These are phyloP conservation scores for Cruciata laevipes DNA, from an alignment of 257 asterid genomes.

Conservation along the genomic window DNA sequence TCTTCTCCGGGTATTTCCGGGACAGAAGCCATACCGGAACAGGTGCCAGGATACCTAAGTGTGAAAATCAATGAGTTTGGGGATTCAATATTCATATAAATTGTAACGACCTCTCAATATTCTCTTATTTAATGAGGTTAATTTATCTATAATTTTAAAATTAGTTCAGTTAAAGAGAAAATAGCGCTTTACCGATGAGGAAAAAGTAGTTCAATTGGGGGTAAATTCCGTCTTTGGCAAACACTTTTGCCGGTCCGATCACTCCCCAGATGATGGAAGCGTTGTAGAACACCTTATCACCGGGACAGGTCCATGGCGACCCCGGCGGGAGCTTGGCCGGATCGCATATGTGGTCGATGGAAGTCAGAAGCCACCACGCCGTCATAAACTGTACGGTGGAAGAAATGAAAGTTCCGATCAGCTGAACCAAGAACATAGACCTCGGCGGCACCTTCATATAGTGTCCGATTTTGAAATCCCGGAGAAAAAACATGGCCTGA, in stretches of 20 bases:
- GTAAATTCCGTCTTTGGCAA: conserved; percentile 58
- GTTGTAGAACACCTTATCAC: conserved; percentile 59
- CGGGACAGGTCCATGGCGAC: conserved; percentile 85
- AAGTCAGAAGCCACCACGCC: conserved; percentile 73
- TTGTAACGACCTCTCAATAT: no score
- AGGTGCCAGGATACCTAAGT: conserved; percentile 31
- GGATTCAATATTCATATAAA: no score
- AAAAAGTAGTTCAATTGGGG: conserved; percentile 54
- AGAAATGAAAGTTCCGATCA: conserved; percentile 50
- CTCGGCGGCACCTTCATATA: conserved; percentile 90
- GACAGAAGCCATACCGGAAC: conserved; percentile 51
- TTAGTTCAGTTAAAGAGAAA: no score
- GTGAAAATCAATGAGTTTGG: neutral
- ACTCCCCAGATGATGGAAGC: conserved; percentile 87
- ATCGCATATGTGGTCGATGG: conserved; percentile 46
- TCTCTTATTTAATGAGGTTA: no score
- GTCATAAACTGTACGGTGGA: conserved; percentile 52
- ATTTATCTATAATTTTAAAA: no score
- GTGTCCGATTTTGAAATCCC: conserved; percentile 69
- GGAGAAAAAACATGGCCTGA: conserved; percentile 51
- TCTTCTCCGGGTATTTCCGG: conserved; percentile 45
- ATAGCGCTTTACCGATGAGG: conserved; percentile 38
- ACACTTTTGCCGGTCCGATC: conserved; percentile 64
- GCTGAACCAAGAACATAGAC: conserved; percentile 67
- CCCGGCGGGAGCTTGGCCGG: conserved; percentile 39